Conservation (phyloP, 306 rosid genomes). For the Senna tora region DNA sequence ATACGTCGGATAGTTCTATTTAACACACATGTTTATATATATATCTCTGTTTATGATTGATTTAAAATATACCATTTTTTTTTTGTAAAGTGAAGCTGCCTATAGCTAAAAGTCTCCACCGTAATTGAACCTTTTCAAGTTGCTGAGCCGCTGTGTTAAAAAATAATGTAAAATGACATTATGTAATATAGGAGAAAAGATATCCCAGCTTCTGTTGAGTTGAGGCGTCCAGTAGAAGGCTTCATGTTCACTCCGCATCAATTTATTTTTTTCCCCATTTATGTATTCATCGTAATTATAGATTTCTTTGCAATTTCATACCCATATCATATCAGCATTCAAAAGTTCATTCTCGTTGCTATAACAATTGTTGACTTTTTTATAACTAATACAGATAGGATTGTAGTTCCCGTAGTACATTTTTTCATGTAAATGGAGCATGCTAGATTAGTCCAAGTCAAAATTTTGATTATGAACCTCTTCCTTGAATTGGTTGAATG, state of each 20-base stretch:
- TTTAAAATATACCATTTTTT: too few relatives aligned
- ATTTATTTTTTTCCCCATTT: slow-evolving; percentile 29
- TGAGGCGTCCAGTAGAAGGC: slow-evolving; percentile 45
- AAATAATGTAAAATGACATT: too few relatives aligned
- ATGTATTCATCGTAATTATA: slow-evolving; percentile 22
- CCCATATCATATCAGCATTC: background rate
- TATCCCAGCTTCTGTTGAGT: slow-evolving; percentile 42
- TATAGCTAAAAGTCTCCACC: too few relatives aligned
- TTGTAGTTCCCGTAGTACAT: background rate
- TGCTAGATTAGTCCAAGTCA: background rate
- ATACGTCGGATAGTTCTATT: background rate
- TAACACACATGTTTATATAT: too few relatives aligned
- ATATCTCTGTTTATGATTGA: too few relatives aligned
- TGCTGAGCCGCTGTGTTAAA: too few relatives aligned
- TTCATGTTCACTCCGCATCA: slow-evolving; percentile 35
- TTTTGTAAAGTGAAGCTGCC: too few relatives aligned
- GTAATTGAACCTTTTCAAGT: too few relatives aligned
- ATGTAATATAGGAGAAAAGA: background rate
- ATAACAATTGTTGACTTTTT: background rate
- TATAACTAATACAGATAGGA: background rate
- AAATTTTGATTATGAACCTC: slow-evolving; percentile 25
- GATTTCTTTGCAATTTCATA: background rate
- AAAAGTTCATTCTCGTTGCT: background rate
- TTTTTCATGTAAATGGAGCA: background rate
- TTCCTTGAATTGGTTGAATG: background rate